These are phyloP conservation scores for Trametes cingulata DNA, from an alignment of 768 basidiomycete genomes.

Conservation along the genomic window DNA sequence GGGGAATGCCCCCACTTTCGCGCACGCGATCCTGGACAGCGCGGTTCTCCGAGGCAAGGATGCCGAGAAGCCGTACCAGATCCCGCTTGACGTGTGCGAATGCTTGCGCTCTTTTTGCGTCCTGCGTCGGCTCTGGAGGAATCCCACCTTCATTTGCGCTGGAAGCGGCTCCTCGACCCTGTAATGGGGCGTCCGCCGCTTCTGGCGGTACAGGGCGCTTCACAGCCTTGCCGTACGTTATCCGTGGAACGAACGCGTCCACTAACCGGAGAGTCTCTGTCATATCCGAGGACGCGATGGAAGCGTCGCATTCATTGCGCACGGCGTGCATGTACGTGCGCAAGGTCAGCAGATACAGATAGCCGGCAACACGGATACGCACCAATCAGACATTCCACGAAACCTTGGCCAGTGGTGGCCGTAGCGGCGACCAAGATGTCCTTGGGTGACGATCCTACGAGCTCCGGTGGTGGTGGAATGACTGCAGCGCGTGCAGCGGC, in stretches of 20 bases:
- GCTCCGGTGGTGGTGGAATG: constrained; percentile 2
- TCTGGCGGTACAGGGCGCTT: constrained; percentile 15
- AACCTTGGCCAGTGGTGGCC: constrained; percentile 16
- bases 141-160: neutral
- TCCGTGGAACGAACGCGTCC: constrained; percentile 80
- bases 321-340: neutral
- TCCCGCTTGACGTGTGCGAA: constrained; percentile 88
- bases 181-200: neutral
- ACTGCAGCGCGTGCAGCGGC: constrained; percentile 26
- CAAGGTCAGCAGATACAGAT: constrained; percentile 2
- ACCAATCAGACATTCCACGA: constrained; percentile 30
- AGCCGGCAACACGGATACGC: neutral
- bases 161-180: neutral
- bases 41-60: constrained; percentile 64
- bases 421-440: constrained; percentile 7
- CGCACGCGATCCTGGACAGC: constrained; percentile 76
- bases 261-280: constrained; percentile 74
- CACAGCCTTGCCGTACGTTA: constrained; percentile 74
- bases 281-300: neutral
- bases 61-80: constrained; percentile 84
- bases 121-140: neutral
- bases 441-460: constrained; percentile 10
- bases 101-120: constrained; percentile 45
- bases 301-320: neutral
- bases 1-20: constrained; percentile 68